Percentiles rank a stretch among this genome's conserved stretches.
These are phyloP conservation scores for Selaginella moellendorffii DNA, from an alignment of 75 land plant species.

Conservation along the genomic window DNA sequence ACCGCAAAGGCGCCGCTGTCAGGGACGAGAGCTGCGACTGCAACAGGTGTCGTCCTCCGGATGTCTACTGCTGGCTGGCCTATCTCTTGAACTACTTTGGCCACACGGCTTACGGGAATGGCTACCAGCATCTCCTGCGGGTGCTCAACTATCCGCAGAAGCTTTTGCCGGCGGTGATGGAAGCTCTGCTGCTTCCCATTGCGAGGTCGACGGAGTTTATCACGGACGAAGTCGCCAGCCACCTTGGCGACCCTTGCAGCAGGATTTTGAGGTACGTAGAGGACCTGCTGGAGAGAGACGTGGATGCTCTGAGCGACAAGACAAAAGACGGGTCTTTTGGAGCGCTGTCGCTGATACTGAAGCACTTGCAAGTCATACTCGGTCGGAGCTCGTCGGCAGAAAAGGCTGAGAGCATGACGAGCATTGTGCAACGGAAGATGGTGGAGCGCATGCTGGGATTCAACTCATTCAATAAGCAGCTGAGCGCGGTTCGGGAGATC, in stretches of 20 bases:
- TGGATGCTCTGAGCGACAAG: slow-evolving; percentile 24
- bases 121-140: slow-evolving; percentile 16
- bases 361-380: slow-evolving; percentile 22
- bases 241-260: slow-evolving; percentile 18
- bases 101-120: slow-evolving; percentile 22
- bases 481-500: slow-evolving; percentile 26
- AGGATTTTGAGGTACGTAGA: slow-evolving; percentile 15
- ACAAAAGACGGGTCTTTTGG: slow-evolving; percentile 23
- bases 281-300: slow-evolving; percentile 19
- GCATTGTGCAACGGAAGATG: slow-evolving; percentile 19
- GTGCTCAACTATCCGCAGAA: slow-evolving; percentile 19
- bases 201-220: slow-evolving; percentile 21
- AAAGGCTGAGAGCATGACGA: slow-evolving; percentile 18
- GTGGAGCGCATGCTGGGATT: slow-evolving; percentile 25
- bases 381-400: slow-evolving; percentile 16
- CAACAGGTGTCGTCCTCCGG: slow-evolving; percentile 13
- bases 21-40: slow-evolving; percentile 17
- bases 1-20: neutral
- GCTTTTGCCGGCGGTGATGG: slow-evolving; percentile 20
- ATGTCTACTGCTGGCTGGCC: slow-evolving; percentile 16
- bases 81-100: slow-evolving; percentile 22
- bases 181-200: slow-evolving; percentile 23
- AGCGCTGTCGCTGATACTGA: slow-evolving; percentile 20
- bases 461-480: slow-evolving; percentile 25
- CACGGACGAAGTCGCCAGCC: slow-evolving; percentile 20